Base-by-base conservation (phyloP, 2,329 filamentous ascomycete species). In the Orbilia brochopaga region DNA sequence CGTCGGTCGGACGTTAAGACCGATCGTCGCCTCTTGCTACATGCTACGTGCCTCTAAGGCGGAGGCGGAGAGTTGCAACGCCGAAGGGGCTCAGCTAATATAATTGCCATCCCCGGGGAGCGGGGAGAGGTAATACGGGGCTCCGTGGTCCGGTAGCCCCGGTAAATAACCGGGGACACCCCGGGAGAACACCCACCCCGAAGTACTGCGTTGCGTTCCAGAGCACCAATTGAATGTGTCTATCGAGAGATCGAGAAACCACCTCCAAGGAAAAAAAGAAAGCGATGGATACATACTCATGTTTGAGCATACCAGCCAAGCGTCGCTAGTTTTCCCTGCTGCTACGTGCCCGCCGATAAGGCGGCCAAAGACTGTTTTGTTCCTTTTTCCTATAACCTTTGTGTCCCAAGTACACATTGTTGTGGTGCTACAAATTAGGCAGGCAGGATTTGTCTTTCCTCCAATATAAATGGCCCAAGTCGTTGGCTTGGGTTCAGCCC, bases 321-420 rank as follows among this genome's bases (percentile, higher is more conserved):
- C 17, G 19, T 48, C 44, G 44, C 44, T 48, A 48, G 44, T 48
- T 19, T 32, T 10, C 50, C 30, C 27, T 52, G 60, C 27, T 52
- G 60, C 59, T 56, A 72, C 60, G 67, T 72, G 56, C 50, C 42
- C 67, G 58, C 67, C 67, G 60, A 72, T 72, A 72, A 61, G 67
- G 67, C 55, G 54, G 10, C 48, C 66, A 64, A 48, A 57, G 44
- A 35, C 4, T 56, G 35, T 35, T 46, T 55, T 32, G 53, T 69
- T 58, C 57, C 48, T 32, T 62, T 63, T 57, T 57, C 58, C 48
- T 52, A 57, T 57, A n/a, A n/a, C n/a, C n/a, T n/a, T n/a, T n/a
- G n/a, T n/a, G n/a, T n/a, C n/a, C n/a, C n/a, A n/a, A n/a, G n/a
- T n/a, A n/a, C n/a, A n/a, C n/a, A 4, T 62, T 51, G 51, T 53